Evolutionary conservation across 768 basidiomycete genomes (phyloP), one percentile per base, ranked within the genome.

Genomic region (Hygrophorus pudorinus): DNA sequence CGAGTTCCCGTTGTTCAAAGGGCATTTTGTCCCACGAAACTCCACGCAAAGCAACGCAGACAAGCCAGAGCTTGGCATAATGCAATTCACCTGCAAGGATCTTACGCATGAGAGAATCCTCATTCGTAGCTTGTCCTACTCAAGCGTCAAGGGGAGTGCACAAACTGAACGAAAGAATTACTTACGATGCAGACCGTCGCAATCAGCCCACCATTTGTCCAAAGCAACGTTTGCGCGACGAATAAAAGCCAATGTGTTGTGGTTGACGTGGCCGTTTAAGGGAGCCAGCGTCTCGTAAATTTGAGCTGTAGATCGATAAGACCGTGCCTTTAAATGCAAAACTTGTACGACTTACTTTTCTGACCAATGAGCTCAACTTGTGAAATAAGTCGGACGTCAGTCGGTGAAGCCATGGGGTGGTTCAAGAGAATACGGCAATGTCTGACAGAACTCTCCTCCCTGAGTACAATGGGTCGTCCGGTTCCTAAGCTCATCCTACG

Each of bases 21-120:
- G 89, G 80, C 83, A 96, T 89, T 63, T 91, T 92, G 56, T 96
- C 91, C 92, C 91, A 97, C 4, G 86, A 79, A 18, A 85, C 86
- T 13, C 92, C 92, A 47, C 92, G 78, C 37, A 97, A 67, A 10
- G 90, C 90, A 17, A 94, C 83, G 57, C 92, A 96, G 16, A 92
- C 84, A 27, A 94, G 76, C 92, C 92, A 96, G 4, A 97, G 71
- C 59, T 94, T 93, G 21, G 92, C 87, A 57, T 94, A 92, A 56
- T 92, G 81, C 41, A 94, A 68, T 58, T 96, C 92, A 4, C 84
- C 85, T 2, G 80, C 80, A 16, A 96, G 78, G 38, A 97, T 79
- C 64, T 89, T 92, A 39, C 90, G 78, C 28, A 91, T 72, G 10
- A 96, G 69, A 7, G 85, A 78, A 32, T 90, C 83, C 54, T 90